Base-by-base conservation (phyloP, 352 stramenopile species). In the Phytophthora hybrid region DNA sequence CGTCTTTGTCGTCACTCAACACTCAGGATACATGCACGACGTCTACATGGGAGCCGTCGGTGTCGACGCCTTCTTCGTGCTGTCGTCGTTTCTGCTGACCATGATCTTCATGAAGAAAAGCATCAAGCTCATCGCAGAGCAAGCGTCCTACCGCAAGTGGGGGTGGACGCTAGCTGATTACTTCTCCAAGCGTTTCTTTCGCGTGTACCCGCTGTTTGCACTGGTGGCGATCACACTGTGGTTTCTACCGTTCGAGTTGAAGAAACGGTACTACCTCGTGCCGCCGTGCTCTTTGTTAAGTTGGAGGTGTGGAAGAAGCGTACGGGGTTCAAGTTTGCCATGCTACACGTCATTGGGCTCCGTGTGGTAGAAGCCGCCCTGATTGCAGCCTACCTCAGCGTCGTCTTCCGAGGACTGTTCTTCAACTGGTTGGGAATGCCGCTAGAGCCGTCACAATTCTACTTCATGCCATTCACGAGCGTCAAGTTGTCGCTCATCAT, bases 71-170 rank as follows among this genome's bases (percentile, higher is more conserved):
- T 72, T 72, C 49, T 72, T 72, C 16, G 65, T 73, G 21, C 39
- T 73, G 18, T 73, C 66, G 2, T 73, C 66, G 37, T 73, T 67
- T 18, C 51, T 73, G 37, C 51, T 73, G 10, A 73, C 58, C 18
- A 61, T 58, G 66, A 44, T 67, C 19, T 73, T 73, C 37, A 73
- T 73, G 66, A 73, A 73, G 47, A 73, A 67, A 16, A 68, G 66
- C 39, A 63, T 67, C 51, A 66, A 67, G 18, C 49, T 73, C 7
- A 8, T 67, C 1, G 51, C 34, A 0, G 47, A 72, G 26, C 32
- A 55, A 8, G 65, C 47, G 18, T 56, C 26, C n/a, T 56, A 59
- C 23, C 65, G 65, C 23, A 72, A 60, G 34, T 72, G 65, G 57
- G 29, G 5, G 18, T 72, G 61, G n/a, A 39, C 56, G 44, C 31